Evolutionary conservation across 2,329 filamentous ascomycete genomes (phyloP), one percentile per base, ranked within the genome.

Genomic region (Alternaria triticimaculans): DNA sequence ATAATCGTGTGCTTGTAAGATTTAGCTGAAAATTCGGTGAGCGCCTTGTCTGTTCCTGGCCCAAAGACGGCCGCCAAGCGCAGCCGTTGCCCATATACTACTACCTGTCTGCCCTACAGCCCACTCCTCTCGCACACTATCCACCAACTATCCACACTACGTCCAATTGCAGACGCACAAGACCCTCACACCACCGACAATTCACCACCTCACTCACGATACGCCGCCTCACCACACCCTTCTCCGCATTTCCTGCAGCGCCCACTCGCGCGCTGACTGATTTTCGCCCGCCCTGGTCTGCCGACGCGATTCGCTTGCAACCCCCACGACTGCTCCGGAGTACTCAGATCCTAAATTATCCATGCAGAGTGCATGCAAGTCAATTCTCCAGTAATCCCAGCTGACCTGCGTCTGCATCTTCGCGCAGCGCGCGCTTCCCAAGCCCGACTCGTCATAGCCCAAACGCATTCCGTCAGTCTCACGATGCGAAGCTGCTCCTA

Each of bases 371-470:
- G 68, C 69, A 67, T 69, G 68, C 66, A 66, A 50, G 64, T 64
- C 60, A 51, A 63, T 48, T 61, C 55, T 60, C 57, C 51, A 45
- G 51, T 60, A 60, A 63, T 63, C 62, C 63, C 71, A 74, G 70
- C 71, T 74, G 71, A 74, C 71, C 70, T 65, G 70, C 65, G 62
- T 54, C 56, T 69, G 61, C 66, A 58, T 53, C 63, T 63, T 71
- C 72, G 72, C 72, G 69, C 73, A 74, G 73, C 72, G 73, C 72
- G 75, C 76, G 73, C 74, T 71, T 73, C 70, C 67, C 64, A 64
- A 67, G 67, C 69, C 70, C 65, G 60, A 69, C 65, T 62, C 65
- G 65, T 67, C 62, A 67, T 70, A 71, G 65, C 66, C 67, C 62
- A 60, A 37, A 66, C 65, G 66, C 68, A 66, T 65, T 59, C 69